A percentile compares a stretch with the other conserved stretches of the same genome.
Evolutionary conservation across 306 rosid species (phyloP).

Genomic region (Quillaja saponaria): DNA sequence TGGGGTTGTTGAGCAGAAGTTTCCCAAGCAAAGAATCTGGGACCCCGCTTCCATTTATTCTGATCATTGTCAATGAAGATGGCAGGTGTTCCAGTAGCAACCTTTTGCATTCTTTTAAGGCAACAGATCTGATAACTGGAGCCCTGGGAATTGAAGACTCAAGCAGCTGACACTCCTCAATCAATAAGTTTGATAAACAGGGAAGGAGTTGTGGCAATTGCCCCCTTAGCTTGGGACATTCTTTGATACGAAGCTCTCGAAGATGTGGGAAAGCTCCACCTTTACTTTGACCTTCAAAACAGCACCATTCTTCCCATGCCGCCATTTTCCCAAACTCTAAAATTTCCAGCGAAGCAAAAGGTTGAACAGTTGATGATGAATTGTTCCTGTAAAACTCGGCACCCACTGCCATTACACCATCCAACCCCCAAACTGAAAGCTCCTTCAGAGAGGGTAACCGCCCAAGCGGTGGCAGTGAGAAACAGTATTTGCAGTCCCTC

Average conservation of each 20-base stretch:
- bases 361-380: not conserved
- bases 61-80: not conserved
- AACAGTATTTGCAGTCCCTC: not conserved
- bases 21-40: slow-evolving; percentile 11
- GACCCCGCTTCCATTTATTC: not conserved
- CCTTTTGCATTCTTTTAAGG: not conserved
- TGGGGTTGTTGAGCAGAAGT: not conserved
- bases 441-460: slow-evolving; percentile 6
- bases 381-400: slow-evolving; percentile 6
- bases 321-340: not conserved
- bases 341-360: slow-evolving; percentile 1
- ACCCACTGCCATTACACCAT: not conserved
- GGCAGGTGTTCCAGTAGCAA: slow-evolving; percentile 2
- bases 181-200: not conserved
- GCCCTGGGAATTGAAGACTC: not conserved
- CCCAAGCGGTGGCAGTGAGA: slow-evolving; percentile 10
- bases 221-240: not conserved
- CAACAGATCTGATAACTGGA: not conserved
- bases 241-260: not conserved
- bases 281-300: not conserved
- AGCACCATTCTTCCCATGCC: not conserved
- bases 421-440: slow-evolving; percentile 11
- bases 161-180: slow-evolving; percentile 5
- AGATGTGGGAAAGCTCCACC: slow-evolving; percentile 12
- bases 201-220: slow-evolving; percentile 2